Conservation (phyloP, 2,329 filamentous ascomycete species). For the Penicillium sp. region DNA sequence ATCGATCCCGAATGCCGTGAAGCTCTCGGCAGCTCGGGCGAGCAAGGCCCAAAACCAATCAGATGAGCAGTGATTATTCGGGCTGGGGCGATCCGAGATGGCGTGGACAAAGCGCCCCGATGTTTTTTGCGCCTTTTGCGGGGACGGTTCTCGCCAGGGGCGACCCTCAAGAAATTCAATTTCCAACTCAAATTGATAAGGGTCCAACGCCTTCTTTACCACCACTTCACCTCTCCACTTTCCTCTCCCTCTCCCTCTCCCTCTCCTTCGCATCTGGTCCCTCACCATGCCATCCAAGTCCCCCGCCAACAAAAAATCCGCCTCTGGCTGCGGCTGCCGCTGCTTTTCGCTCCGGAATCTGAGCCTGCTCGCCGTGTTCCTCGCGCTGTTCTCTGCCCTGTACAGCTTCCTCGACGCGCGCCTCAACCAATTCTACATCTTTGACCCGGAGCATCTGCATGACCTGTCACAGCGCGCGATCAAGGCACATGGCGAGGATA, state of each 20-base stretch:
- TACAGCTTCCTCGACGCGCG: conserved; percentile 42
- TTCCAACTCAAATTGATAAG: not conserved
- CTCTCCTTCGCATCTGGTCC: not conserved
- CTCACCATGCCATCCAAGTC: conserved; percentile 28
- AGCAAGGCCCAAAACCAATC: conserved; percentile 11
- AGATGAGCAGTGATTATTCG: conserved; percentile 16
- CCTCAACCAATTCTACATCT: conserved; percentile 67
- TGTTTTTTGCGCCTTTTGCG: not conserved
- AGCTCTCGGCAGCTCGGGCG: not conserved
- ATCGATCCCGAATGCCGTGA: not conserved
- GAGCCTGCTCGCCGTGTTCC: conserved; percentile 35
- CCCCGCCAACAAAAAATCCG: conserved; percentile 21
- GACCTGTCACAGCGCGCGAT: conserved; percentile 68
- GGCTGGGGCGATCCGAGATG: conserved; percentile 25
- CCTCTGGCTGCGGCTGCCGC: conserved; percentile 25
- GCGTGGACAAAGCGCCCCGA: conserved; percentile 12
- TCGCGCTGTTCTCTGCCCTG: conserved; percentile 38
- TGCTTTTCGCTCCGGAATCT: conserved; percentile 33
- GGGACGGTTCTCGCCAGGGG: not conserved
- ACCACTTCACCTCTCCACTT: conserved; percentile 3
- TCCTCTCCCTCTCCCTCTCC: not conserved
- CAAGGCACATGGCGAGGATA: conserved; percentile 72
- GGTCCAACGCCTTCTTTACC: not conserved
- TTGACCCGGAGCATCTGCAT: conserved; percentile 68
- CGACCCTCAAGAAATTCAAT: not conserved